phyloP scores from a whole-genome alignment of 163 green algal species.

The Chlamydomonas reinhardtii region DNA sequence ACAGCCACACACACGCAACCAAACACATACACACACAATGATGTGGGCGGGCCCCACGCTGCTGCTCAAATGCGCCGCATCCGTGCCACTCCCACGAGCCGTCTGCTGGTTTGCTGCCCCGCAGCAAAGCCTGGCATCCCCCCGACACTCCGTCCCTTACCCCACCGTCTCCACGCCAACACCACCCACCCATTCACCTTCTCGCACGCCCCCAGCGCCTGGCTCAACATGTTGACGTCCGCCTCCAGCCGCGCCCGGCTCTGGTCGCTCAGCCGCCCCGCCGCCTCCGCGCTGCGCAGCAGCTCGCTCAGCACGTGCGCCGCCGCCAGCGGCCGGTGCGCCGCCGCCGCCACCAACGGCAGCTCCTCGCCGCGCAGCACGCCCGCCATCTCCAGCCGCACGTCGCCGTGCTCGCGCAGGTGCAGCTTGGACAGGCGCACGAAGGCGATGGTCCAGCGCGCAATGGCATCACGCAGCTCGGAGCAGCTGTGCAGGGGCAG shows the following conservation, averaged over 20 bases:
- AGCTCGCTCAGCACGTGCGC: constrained; percentile 35
- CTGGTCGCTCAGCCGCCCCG: constrained; percentile 12
- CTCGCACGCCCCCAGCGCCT: constrained; percentile 46
- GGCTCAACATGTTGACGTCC: constrained; percentile 27
- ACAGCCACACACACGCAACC: background rate
- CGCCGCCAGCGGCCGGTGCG: constrained; percentile 31
- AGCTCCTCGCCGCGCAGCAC: constrained; percentile 31
- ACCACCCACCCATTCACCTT: constrained; percentile 26
- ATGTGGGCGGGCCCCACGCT: too few relatives aligned
- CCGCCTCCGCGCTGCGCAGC: background rate
- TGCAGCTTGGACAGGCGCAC: constrained; percentile 56
- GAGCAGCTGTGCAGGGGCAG: background rate
- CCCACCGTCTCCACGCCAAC: background rate
- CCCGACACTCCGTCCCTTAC: background rate
- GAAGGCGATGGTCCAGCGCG: constrained; percentile 51
- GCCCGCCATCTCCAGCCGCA: constrained; percentile 9
- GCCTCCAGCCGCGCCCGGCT: constrained; percentile 16
- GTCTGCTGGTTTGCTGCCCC: background rate
- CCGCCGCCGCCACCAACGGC: constrained; percentile 10
- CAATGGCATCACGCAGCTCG: constrained; percentile 38
- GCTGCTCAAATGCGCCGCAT: too few relatives aligned
- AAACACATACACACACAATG: background rate
- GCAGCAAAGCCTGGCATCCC: background rate
- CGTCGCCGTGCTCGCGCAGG: constrained; percentile 51
- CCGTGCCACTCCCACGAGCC: too few relatives aligned